Conservation (phyloP, 2,329 filamentous ascomycete genomes). For the Hymenoscyphus salicellus region DNA sequence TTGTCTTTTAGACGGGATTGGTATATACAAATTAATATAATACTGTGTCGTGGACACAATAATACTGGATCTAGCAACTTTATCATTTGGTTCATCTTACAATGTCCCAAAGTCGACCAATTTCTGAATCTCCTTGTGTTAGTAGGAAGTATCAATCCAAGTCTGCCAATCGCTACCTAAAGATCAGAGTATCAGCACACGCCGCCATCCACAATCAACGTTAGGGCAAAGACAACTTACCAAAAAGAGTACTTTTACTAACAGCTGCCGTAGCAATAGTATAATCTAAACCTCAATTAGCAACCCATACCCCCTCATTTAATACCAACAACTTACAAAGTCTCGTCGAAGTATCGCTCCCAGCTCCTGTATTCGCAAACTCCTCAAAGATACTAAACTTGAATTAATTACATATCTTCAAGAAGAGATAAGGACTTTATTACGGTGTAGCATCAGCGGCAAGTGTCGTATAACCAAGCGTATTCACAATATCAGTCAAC, state of each 20-base stretch:
- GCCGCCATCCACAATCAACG: not conserved
- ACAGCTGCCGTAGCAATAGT: not conserved
- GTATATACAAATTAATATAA: not conserved
- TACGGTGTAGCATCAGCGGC: not conserved
- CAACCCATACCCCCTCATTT: not conserved
- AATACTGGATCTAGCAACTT: no score
- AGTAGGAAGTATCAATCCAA: not conserved
- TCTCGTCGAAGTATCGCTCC: not conserved
- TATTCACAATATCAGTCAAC: not conserved
- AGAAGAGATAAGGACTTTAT: not conserved
- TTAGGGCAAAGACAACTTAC: not conserved
- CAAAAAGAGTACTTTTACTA: not conserved
- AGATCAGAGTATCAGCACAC: not conserved
- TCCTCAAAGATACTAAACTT: not conserved
- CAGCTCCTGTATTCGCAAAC: not conserved
- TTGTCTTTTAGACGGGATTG: not conserved
- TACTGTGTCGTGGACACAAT: not conserved
- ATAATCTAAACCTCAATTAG: not conserved
- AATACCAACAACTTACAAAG: not conserved
- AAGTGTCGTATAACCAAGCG: not conserved
- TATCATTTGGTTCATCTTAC: no score
- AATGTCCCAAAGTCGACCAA: no score
- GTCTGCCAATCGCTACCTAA: not conserved
- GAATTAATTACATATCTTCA: not conserved
- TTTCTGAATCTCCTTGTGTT: not conserved